Evolutionary conservation across 106 monocot species (phyloP), one percentile per base, ranked within the genome.

Genomic region (Apostasia ramifera): DNA sequence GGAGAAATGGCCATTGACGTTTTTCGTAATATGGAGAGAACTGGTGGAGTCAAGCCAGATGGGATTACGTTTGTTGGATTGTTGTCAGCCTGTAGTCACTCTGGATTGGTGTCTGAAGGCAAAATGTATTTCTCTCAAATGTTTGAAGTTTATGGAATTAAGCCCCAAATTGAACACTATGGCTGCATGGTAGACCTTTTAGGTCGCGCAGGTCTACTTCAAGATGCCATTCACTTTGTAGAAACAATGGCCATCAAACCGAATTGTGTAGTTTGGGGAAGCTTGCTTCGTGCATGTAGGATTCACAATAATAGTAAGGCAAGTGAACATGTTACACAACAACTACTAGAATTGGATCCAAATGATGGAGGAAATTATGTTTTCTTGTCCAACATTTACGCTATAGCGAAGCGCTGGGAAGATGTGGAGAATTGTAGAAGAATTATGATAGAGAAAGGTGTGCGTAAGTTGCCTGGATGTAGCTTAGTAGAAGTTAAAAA

Each of bases 81-180:
- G 1, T 66, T 84, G 57, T 84, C 84, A 61, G 84, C 66, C 0
- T 84, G 81, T 44, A 84, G 84, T 68, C 88, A 84, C 61, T 73
- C 88, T n/a, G 81, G 84, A 40, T 69, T 88, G 73, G 70, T 84
- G 3, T 57, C 67, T 42, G 76, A 84, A 71, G 88, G 88, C 12
- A 76, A 58, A 54, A 71, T 26, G 13, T 79, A 57, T 62, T 88
- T 84, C 59, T 73, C 66, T 6, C 61, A 77, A 44, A 88, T 88
- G 88, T 5, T 12, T 66, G 51, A 39, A 8, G 12, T 62, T 12
- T 83, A 81, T 58, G 61, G 75, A 40, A 41, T 83, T 44, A 70
- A 75, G 47, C 88, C 88, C 40, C 70, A 70, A 50, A 81, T 81
- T 37, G 83, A 83, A 70, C 88, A 88, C 65, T 88, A 78, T 63